These are phyloP conservation scores for Clarireedia paspali DNA, from an alignment of 2,329 filamentous ascomycete genomes.

Conservation along the genomic window DNA sequence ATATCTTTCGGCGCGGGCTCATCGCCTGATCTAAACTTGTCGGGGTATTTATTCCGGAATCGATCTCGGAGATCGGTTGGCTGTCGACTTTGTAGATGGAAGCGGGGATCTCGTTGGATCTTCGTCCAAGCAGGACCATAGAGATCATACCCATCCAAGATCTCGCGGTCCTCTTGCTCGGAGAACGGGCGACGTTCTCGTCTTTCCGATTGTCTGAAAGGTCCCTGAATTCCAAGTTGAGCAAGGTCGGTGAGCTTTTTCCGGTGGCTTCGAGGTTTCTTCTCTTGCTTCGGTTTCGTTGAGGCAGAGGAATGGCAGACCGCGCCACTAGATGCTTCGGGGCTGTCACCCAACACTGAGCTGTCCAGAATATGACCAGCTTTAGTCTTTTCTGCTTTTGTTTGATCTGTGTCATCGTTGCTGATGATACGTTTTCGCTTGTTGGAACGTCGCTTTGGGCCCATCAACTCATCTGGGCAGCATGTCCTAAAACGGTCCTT, in stretches of 20 bases:
- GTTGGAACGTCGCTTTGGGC: slow-evolving; percentile 26
- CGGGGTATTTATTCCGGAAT: slow-evolving; percentile 56
- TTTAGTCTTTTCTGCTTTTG: slow-evolving; percentile 32
- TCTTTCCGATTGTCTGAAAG: slow-evolving; percentile 54
- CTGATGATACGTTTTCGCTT: not conserved
- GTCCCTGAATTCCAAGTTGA: slow-evolving; percentile 51
- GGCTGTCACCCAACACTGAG: slow-evolving; percentile 34
- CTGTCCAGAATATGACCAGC: slow-evolving; percentile 47
- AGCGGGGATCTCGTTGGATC: slow-evolving; percentile 53
- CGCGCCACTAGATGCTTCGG: too few species aligned
- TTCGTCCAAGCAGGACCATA: slow-evolving; percentile 60
- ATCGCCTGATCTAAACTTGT: slow-evolving; percentile 36
- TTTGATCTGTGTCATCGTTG: slow-evolving; percentile 3
- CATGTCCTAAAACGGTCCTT: slow-evolving; percentile 62
- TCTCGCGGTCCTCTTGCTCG: slow-evolving; percentile 54
- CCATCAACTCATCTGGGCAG: slow-evolving; percentile 52
- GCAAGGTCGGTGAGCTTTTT: slow-evolving; percentile 48
- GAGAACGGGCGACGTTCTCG: slow-evolving; percentile 54
- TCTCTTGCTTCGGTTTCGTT: slow-evolving; percentile 14
- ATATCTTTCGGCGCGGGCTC: not conserved
- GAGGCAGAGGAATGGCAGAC: too few species aligned
- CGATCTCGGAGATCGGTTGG: slow-evolving; percentile 57
- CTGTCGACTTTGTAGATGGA: slow-evolving; percentile 49
- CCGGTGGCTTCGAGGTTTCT: slow-evolving; percentile 46
- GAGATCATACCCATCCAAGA: slow-evolving; percentile 49